Base-by-base conservation (phyloP, 192 early-diverging fungal species). In the Chytriomyces sp. region DNA sequence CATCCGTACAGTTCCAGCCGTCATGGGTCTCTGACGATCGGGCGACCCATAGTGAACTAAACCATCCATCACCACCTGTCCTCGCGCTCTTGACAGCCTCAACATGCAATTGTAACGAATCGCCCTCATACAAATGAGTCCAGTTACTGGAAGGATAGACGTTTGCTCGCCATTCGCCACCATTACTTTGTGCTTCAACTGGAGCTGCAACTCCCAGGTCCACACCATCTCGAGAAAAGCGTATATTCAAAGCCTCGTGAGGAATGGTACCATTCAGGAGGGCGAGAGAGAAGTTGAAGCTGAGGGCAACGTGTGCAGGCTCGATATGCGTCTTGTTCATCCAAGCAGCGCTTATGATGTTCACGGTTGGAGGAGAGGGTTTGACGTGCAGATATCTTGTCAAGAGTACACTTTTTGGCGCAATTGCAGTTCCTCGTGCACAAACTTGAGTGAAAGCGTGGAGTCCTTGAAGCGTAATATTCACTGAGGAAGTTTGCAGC, bases 331-430 rank as follows among this genome's bases (percentile, higher is more conserved):
- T 17, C 12, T 31, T 10, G 36, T 61, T 61, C 32, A 19, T 34
- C 33, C 59, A 19, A 36, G 59, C 33, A 25, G 33, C 17, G 38
- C 30, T 34, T 8, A 61, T 33, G 14, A 61, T 61, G 34, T 61
- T 3, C 25, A 33, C 32, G 12, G 59, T 37, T 17, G 59, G 59
- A 2, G 59, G 59, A 19, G 59, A 36, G 22, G 7, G 31, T 19
- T 61, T 61, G 59, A 61, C 14, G 25, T 61, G 59, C n/a, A 31
- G 36, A 36, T 32, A 61, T 61, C 59, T 49, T 61, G 7, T 17
- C 22, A 7, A 37, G 34, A 37, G 32, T 19, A 17, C n/a, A 36
- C 26, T 19, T 14, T 3, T 61, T 36, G 12, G 25, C 17, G 30
- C 44, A n/a, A n/a, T 49, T 17, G 34, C 7, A 17, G 59, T n/a